A percentile compares a stretch with the other conserved stretches of the same genome.
Evolutionary conservation across 2,329 filamentous ascomycete species (phyloP).

Genomic region (Coniella vitis): DNA sequence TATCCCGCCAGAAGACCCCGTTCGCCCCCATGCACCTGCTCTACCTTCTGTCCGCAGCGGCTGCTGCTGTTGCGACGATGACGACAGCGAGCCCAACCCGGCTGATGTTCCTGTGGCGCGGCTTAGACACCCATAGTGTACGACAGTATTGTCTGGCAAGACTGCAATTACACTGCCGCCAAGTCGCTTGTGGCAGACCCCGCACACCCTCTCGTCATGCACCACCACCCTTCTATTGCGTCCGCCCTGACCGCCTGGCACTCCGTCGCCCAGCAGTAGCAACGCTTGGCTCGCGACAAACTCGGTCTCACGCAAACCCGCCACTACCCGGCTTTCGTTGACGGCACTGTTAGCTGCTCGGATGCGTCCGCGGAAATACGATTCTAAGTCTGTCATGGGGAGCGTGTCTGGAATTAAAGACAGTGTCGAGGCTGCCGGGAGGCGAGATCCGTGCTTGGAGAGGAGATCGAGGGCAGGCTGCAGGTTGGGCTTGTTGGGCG

Average conservation of each 20-base stretch:
- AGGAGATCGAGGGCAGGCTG: slow-evolving; percentile 77
- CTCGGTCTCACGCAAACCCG: slow-evolving; percentile 69
- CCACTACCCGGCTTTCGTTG: slow-evolving; percentile 72
- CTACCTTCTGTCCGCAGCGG: background rate
- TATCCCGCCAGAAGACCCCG: background rate
- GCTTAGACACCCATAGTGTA: slow-evolving; percentile 73
- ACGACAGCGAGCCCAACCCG: background rate
- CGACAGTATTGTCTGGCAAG: slow-evolving; percentile 72
- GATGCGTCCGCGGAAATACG: slow-evolving; percentile 89
- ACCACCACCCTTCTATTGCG: slow-evolving; percentile 67
- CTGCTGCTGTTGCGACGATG: background rate
- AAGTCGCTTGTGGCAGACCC: slow-evolving; percentile 87
- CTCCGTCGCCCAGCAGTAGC: slow-evolving; percentile 64
- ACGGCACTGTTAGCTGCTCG: slow-evolving; percentile 75
- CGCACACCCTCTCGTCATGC: slow-evolving; percentile 81
- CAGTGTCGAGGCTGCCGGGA: slow-evolving; percentile 81
- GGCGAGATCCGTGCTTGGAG: slow-evolving; percentile 84
- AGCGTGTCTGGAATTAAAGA: slow-evolving; percentile 77
- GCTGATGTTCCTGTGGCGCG: slow-evolving; percentile 25
- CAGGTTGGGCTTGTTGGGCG: slow-evolving; percentile 65
- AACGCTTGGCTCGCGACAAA: slow-evolving; percentile 69
- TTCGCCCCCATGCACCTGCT: slow-evolving; percentile 4
- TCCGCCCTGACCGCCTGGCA: slow-evolving; percentile 44
- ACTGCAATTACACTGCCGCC: slow-evolving; percentile 88
- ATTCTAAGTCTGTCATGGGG: slow-evolving; percentile 71